These are phyloP conservation scores for Aechmea fasciata DNA, from an alignment of 176 grass and related monocot species.

Conservation along the genomic window DNA sequence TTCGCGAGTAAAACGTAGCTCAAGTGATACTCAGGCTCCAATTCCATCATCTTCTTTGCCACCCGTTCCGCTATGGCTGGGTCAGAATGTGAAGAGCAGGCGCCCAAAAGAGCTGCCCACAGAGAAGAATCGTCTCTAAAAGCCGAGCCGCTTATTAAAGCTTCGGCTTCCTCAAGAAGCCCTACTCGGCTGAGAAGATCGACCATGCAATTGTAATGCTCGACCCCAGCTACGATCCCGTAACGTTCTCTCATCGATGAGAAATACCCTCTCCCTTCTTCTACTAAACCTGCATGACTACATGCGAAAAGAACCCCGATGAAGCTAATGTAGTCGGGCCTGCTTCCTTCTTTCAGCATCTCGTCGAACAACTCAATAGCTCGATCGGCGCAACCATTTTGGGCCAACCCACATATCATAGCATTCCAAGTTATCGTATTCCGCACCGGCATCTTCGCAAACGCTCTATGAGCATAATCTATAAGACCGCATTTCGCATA, in stretches of 20 bases:
- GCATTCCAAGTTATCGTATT: slow-evolving; percentile 83
- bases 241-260: slow-evolving; percentile 53
- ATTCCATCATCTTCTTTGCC: slow-evolving; percentile 71
- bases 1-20: slow-evolving; percentile 83
- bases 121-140: slow-evolving; percentile 51
- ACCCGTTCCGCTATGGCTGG: slow-evolving; percentile 51
- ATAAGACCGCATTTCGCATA: slow-evolving; percentile 76
- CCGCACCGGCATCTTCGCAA: slow-evolving; percentile 38
- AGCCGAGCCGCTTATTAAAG: slow-evolving; percentile 49
- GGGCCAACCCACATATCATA: slow-evolving; percentile 75
- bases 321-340: slow-evolving; percentile 65
- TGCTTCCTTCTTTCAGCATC: slow-evolving; percentile 46
- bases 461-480: slow-evolving; percentile 51
- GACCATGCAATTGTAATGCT: slow-evolving; percentile 89
- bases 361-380: slow-evolving; percentile 43
- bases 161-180: slow-evolving; percentile 72
- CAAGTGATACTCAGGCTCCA: slow-evolving; percentile 63
- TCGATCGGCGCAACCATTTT: slow-evolving; percentile 58
- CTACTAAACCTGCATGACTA: slow-evolving; percentile 62
- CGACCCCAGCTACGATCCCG: slow-evolving; percentile 42
- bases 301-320: slow-evolving; percentile 68
- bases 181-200: slow-evolving; percentile 77
- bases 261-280: slow-evolving; percentile 59
- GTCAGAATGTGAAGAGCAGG: slow-evolving; percentile 57
- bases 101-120: slow-evolving; percentile 59